Percentiles rank a stretch among this genome's conserved stretches.
Conservation (phyloP, 805 yeast species). For the Kodamaea kakaduensis region DNA sequence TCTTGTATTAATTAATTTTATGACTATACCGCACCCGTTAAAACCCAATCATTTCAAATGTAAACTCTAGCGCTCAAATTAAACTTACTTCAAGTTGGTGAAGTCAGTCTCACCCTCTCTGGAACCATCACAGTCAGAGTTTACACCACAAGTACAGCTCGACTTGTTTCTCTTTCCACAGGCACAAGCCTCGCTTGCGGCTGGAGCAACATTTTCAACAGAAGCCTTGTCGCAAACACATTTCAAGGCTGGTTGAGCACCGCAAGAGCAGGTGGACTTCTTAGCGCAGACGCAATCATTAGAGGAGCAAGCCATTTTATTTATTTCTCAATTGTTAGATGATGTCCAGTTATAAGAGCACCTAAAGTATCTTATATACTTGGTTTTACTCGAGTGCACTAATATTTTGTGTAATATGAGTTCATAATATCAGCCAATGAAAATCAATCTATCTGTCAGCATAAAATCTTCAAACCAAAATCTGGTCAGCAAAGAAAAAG, state of each 20-base stretch:
- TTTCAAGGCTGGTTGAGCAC: slow-evolving; percentile 53
- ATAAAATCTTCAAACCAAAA: too few species aligned
- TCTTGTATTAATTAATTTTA: too few species aligned
- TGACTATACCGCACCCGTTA: too few species aligned
- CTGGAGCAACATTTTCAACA: slow-evolving; percentile 46
- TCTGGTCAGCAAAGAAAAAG: slow-evolving; percentile 2
- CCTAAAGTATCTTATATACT: background rate
- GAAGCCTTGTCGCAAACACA: slow-evolving; percentile 53
- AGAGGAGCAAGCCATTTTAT: slow-evolving; percentile 17
- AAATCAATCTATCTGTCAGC: slow-evolving; percentile 8
- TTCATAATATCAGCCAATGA: slow-evolving; percentile 7
- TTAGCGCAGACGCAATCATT: slow-evolving; percentile 51
- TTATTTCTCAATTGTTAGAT: slow-evolving; percentile 8
- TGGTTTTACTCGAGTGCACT: background rate
- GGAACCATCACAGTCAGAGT: slow-evolving; percentile 23
- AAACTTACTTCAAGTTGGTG: slow-evolving; percentile 36
- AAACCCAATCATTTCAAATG: too few species aligned
- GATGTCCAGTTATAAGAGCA: background rate
- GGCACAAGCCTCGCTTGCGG: slow-evolving; percentile 45
- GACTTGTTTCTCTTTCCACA: slow-evolving; percentile 55
- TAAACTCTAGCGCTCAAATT: too few species aligned
- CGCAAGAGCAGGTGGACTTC: slow-evolving; percentile 63
- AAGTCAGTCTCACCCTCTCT: slow-evolving; percentile 59
- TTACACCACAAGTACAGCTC: slow-evolving; percentile 53
- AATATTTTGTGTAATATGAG: background rate